Percentiles rank a stretch among this genome's conserved stretches.
phyloP scores from a whole-genome alignment of 164 flowering plant species.

The Amborella trichopoda region DNA sequence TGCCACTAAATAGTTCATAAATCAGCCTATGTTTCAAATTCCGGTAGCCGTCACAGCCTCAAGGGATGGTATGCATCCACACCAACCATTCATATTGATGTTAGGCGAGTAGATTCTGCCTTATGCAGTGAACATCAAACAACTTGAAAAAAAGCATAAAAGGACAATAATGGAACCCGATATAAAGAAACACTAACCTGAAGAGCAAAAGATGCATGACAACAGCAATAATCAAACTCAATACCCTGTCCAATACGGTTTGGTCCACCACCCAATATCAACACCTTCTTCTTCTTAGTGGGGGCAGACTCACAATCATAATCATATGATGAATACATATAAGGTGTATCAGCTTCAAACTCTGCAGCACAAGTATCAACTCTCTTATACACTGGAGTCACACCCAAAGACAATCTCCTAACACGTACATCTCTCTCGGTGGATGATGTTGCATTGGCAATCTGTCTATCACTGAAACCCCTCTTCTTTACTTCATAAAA shows the following conservation, averaged over 20 bases:
- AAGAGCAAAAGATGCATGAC: slow-evolving; percentile 92
- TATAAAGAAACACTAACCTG: slow-evolving; percentile 64
- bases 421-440: slow-evolving; percentile 62
- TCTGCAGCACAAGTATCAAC: slow-evolving; percentile 99
- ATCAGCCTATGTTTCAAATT: too few species aligned
- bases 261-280: slow-evolving; percentile 97
- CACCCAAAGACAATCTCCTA: slow-evolving; percentile 61
- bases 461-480: slow-evolving; percentile 95
- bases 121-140: background rate
- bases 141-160: background rate
- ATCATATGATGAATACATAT: slow-evolving; percentile 94
- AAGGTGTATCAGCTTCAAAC: slow-evolving; percentile 98
- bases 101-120: too few species aligned
- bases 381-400: slow-evolving; percentile 72
- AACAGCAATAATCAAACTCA: slow-evolving; percentile 98
- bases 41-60: too few species aligned
- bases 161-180: too few species aligned
- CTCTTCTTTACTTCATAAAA: slow-evolving; percentile 72
- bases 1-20: too few species aligned
- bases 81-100: too few species aligned
- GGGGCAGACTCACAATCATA: slow-evolving; percentile 87
- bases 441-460: slow-evolving; percentile 79
- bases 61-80: too few species aligned
- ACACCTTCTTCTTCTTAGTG: slow-evolving; percentile 71
- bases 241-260: slow-evolving; percentile 98